Percentiles rank a stretch among this genome's conserved stretches.
These are phyloP conservation scores for Abrus precatorius DNA, from an alignment of 306 rosid species.

Conservation along the genomic window DNA sequence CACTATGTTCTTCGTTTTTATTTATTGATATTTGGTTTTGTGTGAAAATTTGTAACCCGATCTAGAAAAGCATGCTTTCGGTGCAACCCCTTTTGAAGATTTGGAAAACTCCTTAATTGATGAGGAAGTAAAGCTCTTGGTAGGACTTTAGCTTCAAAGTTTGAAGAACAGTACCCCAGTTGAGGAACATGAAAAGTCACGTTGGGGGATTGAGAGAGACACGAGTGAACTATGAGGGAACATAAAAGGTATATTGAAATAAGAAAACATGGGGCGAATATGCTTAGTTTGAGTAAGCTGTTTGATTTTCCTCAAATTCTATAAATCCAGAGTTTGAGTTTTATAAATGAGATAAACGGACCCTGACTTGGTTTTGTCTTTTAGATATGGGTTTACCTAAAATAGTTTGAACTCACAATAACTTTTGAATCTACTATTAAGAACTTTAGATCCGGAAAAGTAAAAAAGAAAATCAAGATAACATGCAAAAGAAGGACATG, in stretches of 20 bases:
- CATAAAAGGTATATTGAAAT: background rate
- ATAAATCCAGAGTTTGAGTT: background rate
- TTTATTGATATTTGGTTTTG: background rate
- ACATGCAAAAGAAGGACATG: background rate
- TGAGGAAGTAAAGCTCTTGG: conserved; percentile 40
- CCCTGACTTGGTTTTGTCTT: background rate
- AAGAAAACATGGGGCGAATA: background rate
- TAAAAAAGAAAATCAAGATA: background rate
- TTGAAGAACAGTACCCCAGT: conserved; percentile 30
- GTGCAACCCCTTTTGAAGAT: conserved; percentile 53
- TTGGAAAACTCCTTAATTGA: conserved; percentile 45
- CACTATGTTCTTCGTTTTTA: background rate
- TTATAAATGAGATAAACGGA: background rate
- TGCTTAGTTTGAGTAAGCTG: background rate
- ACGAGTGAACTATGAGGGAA: background rate
- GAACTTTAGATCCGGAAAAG: background rate
- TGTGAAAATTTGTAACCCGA: conserved; percentile 30
- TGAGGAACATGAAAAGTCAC: background rate
- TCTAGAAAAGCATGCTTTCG: conserved; percentile 54
- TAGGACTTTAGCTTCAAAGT: conserved; percentile 26
- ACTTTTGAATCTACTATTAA: background rate
- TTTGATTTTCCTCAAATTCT: background rate
- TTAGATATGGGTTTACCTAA: background rate
- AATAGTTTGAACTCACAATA: background rate
- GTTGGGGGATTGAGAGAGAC: background rate